Conservation (phyloP, 1,139 yeast genomes). For the Saccharomycopsis hybrid region DNA sequence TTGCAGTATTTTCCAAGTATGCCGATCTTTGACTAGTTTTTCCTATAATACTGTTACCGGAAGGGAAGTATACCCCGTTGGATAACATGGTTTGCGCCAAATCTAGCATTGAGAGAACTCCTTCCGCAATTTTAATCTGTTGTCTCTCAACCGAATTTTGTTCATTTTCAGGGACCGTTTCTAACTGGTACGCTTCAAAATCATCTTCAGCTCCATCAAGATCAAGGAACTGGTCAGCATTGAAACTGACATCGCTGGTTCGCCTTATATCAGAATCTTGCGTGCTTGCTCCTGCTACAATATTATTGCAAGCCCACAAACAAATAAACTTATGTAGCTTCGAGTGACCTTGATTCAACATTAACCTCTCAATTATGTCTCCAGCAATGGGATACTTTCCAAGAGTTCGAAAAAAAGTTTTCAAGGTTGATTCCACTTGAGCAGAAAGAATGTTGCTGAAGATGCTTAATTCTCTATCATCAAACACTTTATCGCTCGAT, state of each 20-base stretch:
- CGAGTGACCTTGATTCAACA: constrained; percentile 10
- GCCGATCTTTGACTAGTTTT: background rate
- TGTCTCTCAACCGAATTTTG: constrained; percentile 1
- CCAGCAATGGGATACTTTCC: constrained; percentile 7
- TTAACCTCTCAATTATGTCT: constrained; percentile 1
- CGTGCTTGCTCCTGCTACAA: constrained; percentile 24
- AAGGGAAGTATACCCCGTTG: constrained; percentile 14
- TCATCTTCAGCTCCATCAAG: constrained; percentile 24
- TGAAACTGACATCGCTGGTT: constrained; percentile 14
- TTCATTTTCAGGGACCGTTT: constrained; percentile 1
- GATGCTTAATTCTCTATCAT: constrained; percentile 4
- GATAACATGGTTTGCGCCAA: constrained; percentile 26
- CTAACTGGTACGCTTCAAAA: constrained; percentile 12
- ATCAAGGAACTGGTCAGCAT: constrained; percentile 27
- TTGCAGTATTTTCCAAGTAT: background rate
- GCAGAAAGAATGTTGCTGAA: constrained; percentile 6
- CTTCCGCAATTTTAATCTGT: background rate
- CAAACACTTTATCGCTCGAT: background rate
- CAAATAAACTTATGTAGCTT: constrained; percentile 22
- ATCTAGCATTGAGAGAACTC: constrained; percentile 25
- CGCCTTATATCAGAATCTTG: constrained; percentile 1
- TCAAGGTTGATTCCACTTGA: constrained; percentile 10
- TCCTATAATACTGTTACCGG: constrained; percentile 6
- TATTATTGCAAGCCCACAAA: constrained; percentile 29
- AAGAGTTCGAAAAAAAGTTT: constrained; percentile 5